These are phyloP conservation scores for Trichoderma koningiopsis DNA, from an alignment of 2,329 filamentous ascomycete species.

Conservation along the genomic window DNA sequence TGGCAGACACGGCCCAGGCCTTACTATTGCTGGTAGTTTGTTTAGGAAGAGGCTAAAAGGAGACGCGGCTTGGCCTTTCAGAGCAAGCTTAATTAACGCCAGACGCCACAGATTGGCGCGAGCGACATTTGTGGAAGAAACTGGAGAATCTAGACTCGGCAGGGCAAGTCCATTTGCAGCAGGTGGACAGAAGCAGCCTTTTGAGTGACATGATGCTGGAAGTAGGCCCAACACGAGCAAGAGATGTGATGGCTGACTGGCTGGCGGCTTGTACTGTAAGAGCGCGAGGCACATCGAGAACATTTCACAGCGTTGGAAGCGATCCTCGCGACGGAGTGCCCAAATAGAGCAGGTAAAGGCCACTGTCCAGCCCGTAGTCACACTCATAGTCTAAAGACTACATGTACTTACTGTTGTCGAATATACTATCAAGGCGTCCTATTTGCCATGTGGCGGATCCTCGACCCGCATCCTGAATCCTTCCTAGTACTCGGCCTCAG, in stretches of 20 bases:
- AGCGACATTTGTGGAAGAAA: not conserved
- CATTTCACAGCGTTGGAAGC: no score
- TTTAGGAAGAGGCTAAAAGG: not conserved
- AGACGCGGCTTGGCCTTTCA: no score
- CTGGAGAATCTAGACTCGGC: not conserved
- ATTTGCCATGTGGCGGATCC: not conserved
- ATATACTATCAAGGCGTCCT: no score
- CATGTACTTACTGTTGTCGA: not conserved
- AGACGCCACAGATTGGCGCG: not conserved
- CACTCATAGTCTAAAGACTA: not conserved
- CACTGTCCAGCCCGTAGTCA: not conserved
- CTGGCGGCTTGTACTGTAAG: no score
- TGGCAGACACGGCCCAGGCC: not conserved
- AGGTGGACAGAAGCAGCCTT: not conserved
- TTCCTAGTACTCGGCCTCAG: not conserved
- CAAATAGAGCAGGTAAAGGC: not conserved
- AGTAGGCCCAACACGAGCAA: not conserved
- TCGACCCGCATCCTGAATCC: not conserved
- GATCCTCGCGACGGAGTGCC: not conserved
- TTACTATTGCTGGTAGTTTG: not conserved
- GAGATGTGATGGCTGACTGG: not conserved
- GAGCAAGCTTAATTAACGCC: not conserved
- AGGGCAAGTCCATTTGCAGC: not conserved
- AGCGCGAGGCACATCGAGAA: no score
- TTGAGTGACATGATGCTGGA: not conserved